Evolutionary conservation across 2,329 filamentous ascomycete species (phyloP).

Genomic region (Cercospora sojina): DNA sequence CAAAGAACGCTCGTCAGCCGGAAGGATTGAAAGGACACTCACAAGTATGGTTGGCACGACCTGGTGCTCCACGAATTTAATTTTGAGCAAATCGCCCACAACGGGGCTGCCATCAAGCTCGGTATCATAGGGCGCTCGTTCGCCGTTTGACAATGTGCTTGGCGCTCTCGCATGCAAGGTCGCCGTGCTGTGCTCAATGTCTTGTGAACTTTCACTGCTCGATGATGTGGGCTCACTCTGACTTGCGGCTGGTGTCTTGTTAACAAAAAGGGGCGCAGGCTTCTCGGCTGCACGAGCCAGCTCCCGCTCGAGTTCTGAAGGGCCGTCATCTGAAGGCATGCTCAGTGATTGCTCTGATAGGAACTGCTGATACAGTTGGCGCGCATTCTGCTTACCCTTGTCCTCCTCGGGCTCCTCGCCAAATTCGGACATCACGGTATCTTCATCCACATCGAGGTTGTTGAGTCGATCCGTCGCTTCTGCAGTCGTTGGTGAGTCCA

Average conservation of each 20-base stretch:
- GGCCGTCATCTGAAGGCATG: conserved; percentile 35
- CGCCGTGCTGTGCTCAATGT: conserved; percentile 36
- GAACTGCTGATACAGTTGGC: conserved; percentile 44
- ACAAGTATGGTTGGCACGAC: conserved; percentile 96
- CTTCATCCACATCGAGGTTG: conserved; percentile 60
- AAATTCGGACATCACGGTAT: conserved; percentile 51
- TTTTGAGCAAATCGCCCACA: conserved; percentile 91
- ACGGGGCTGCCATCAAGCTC: conserved; percentile 68
- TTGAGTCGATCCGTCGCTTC: conserved; percentile 57
- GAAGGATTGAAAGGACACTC: conserved; percentile 42
- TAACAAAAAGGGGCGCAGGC: conserved; percentile 63
- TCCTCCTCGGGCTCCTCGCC: conserved; percentile 33
- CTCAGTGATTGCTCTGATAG: conserved; percentile 35
- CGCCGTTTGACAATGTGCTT: conserved; percentile 24
- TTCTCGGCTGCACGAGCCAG: conserved; percentile 60
- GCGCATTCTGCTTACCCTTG: conserved; percentile 40
- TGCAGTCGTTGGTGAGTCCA: conserved; percentile 52
- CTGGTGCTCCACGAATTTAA: conserved; percentile 90
- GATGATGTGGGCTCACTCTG: conserved; percentile 6
- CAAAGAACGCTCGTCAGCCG: neutral
- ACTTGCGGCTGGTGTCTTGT: conserved; percentile 35
- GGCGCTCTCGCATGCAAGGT: conserved; percentile 34
- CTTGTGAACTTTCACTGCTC: conserved; percentile 20
- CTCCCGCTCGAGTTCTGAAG: conserved; percentile 35
- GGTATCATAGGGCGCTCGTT: conserved; percentile 51